Conservation (phyloP, 1,284 basidiomycete genomes). For the Xerocomus amazonicus region DNA sequence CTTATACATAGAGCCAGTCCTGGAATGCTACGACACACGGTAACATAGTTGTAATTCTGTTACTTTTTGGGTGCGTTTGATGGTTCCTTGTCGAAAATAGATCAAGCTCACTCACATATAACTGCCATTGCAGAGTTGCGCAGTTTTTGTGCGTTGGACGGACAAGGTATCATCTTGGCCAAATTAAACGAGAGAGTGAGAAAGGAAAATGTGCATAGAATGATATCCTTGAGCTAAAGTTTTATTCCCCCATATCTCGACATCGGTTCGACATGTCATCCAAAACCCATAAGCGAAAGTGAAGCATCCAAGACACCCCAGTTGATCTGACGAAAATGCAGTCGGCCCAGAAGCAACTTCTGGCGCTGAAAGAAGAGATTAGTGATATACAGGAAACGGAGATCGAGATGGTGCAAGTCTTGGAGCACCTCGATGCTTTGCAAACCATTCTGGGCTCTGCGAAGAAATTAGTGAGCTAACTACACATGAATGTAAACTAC, state of each 20-base stretch:
- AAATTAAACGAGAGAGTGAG: no score
- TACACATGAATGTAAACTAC: neutral
- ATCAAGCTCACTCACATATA: no score
- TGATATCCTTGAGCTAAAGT: no score
- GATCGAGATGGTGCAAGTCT: neutral
- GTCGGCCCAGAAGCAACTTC: neutral
- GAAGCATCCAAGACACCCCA: neutral
- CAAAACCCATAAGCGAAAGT: neutral
- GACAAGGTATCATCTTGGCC: no score
- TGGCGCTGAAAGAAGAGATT: neutral
- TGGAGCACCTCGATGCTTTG: neutral
- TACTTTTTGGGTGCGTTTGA: slow-evolving; percentile 17
- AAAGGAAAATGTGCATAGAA: no score
- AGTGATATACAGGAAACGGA: neutral
- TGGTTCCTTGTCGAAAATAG: no score
- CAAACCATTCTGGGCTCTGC: neutral
- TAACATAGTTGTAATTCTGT: slow-evolving; percentile 61
- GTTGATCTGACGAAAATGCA: neutral
- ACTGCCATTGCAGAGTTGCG: no score
- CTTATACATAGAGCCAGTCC: slow-evolving; percentile 61
- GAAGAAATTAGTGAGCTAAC: neutral
- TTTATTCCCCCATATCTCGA: no score
- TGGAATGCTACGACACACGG: slow-evolving; percentile 78
- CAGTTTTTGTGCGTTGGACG: no score
- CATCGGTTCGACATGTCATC: no score